Evolutionary conservation across 148 eudicot genomes (phyloP), one percentile per base, ranked within the genome.

Genomic region (Nepenthes mirabilis): DNA sequence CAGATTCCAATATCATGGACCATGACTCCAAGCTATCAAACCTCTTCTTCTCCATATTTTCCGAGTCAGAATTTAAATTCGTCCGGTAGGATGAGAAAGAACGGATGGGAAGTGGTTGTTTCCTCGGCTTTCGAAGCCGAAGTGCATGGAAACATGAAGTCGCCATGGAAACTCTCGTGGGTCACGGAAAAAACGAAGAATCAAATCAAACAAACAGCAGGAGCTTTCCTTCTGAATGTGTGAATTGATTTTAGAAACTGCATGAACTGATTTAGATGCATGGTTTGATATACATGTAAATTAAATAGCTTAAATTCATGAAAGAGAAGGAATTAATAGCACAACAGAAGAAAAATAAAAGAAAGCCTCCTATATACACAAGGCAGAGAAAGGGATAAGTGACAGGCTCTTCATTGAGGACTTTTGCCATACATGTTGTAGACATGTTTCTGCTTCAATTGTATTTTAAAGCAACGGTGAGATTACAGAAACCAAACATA

Each of bases 1-100:
- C 98, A 5, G 96, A 86, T 14, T 93, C 98, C 67, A 93, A 60
- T 33, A 93, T 93, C 98, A 93, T 88, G 2, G 98, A 93, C 98
- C 98, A 93, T 65, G 98, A 93, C 34, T 93, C 98, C 53, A 86
- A 67, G 68, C 98, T 93, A 57, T 93, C 96, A 58, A 93, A 88
- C 61, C 98, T 73, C 77, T 75, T 93, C 76, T 74, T 82, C 56
- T 93, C 98, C 85, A 85, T 80, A 68, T 72, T 82, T 37, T 79
- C 82, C 10, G 52, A 59, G 13, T 85, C 87, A n/a, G 62, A 36
- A 37, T 77, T 84, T 70, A 74, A 64, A 43, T 71, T 68, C 32
- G 69, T 65, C 63, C 75, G 82, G 9, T 87, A 71, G 1, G 94
- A 55, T 5, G 90, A 68, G 53, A 81, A 64, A 1, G 82, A 67